Evolutionary conservation across 768 basidiomycete species (phyloP).

Genomic region (Rhodotorula paludigena): DNA sequence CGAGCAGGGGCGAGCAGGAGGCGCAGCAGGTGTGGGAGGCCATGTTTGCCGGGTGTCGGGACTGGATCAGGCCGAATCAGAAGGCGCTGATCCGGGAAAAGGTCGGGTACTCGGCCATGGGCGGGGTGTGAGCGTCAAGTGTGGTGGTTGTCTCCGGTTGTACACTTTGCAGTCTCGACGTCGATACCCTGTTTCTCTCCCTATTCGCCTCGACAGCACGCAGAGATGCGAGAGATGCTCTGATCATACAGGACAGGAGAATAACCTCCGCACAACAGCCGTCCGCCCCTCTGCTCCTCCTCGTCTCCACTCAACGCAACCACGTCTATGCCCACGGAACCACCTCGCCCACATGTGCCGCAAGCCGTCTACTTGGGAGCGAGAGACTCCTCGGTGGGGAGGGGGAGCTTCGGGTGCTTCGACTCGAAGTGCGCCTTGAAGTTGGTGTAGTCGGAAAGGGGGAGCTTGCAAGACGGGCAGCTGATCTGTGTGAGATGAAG

Average conservation of each 20-base stretch:
- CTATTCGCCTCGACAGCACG: too few species aligned
- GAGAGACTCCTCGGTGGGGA: background rate
- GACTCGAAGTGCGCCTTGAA: background rate
- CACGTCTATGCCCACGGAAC: too few species aligned
- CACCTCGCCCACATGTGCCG: too few species aligned
- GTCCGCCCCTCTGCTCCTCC: too few species aligned
- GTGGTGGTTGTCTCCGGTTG: too few species aligned
- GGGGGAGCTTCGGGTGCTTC: constrained; percentile 8
- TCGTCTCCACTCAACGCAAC: too few species aligned
- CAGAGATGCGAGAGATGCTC: too few species aligned
- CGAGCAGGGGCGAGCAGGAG: constrained; percentile 53
- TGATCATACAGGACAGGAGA: too few species aligned
- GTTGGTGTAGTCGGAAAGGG: constrained; percentile 2
- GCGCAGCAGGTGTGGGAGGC: constrained; percentile 75
- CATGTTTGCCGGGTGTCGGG: constrained; percentile 76
- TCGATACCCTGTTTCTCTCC: too few species aligned
- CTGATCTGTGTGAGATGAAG: background rate
- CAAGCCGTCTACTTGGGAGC: too few species aligned
- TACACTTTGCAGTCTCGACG: too few species aligned
- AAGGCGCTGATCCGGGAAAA: constrained; percentile 87
- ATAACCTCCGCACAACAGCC: too few species aligned
- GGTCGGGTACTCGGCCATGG: constrained; percentile 84
- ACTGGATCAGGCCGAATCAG: constrained; percentile 70
- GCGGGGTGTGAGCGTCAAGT: constrained; percentile 59
- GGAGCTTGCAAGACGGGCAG: constrained; percentile 1